phyloP scores from a whole-genome alignment of 306 rosid species.

The Quercus rubra region DNA sequence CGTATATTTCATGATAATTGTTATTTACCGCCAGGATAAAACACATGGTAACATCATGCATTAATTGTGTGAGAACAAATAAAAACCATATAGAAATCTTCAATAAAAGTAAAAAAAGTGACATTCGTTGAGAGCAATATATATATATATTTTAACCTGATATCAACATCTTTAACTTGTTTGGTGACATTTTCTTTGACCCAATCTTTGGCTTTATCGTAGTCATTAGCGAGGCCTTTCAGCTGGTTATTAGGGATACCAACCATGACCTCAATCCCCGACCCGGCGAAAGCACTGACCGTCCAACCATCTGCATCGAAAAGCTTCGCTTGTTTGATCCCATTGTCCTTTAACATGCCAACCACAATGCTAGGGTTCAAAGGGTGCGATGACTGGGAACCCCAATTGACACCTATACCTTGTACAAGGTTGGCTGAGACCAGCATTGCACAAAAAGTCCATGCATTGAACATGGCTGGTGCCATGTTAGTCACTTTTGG shows the following conservation, averaged over 20 bases:
- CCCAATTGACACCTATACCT: conserved; percentile 74
- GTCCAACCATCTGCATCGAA: conserved; percentile 69
- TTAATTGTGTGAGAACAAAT: too few relatives aligned
- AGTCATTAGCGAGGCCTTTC: conserved; percentile 17
- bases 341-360: conserved; percentile 59
- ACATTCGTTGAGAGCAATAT: background rate
- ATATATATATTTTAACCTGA: conserved; percentile 35
- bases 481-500: conserved; percentile 25
- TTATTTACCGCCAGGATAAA: too few relatives aligned
- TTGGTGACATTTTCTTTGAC: conserved; percentile 57
- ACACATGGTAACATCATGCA: too few relatives aligned
- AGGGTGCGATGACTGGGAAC: conserved; percentile 54
- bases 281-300: conserved; percentile 52
- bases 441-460: conserved; percentile 17
- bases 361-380: conserved; percentile 47
- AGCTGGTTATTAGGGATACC: conserved; percentile 73
- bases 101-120: background rate
- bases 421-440: conserved; percentile 17
- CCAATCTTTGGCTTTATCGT: conserved; percentile 42
- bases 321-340: conserved; percentile 59
- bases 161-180: conserved; percentile 41
- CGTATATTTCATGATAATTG: too few relatives aligned
- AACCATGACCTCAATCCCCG: conserved; percentile 60
- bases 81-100: too few relatives aligned
- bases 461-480: conserved; percentile 7